Evolutionary conservation across 2,329 filamentous ascomycete species (phyloP).

Genomic region (Aspergillus luchuensis): DNA sequence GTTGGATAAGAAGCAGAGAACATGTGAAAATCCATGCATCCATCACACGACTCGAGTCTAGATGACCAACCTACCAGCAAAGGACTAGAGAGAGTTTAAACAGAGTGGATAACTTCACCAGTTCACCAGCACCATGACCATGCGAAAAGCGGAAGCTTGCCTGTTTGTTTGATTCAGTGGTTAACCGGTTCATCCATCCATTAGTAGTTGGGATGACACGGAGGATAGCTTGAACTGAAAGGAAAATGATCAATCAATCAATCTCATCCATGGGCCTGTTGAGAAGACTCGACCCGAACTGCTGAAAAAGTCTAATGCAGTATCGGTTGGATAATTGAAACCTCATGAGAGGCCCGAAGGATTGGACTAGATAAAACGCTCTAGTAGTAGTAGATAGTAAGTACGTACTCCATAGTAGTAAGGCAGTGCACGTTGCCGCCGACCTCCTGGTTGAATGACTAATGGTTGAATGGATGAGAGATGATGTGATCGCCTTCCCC

Average conservation of each 20-base stretch:
- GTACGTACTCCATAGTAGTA: neutral
- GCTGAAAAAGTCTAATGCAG: neutral
- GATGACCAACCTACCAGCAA: too few species aligned
- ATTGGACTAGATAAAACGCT: neutral
- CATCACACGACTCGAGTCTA: too few species aligned
- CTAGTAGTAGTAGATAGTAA: neutral
- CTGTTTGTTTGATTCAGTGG: too few species aligned
- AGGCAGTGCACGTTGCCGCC: too few species aligned
- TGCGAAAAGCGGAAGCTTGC: too few species aligned
- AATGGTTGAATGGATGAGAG: too few species aligned
- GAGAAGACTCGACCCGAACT: neutral
- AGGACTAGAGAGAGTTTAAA: too few species aligned
- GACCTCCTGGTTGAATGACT: neutral
- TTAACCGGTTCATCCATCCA: too few species aligned
- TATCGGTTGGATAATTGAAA: constrained; percentile 5
- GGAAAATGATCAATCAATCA: neutral
- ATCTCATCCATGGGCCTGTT: neutral
- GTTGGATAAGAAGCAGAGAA: too few species aligned
- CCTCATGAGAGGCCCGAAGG: neutral
- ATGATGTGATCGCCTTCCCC: neutral
- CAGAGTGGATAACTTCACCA: too few species aligned
- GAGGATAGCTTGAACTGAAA: neutral
- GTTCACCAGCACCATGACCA: too few species aligned
- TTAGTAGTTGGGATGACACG: neutral
- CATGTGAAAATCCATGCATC: too few species aligned